These are phyloP conservation scores for Pseudocercospora eumusae DNA, from an alignment of 2,329 filamentous ascomycete genomes.

Conservation along the genomic window DNA sequence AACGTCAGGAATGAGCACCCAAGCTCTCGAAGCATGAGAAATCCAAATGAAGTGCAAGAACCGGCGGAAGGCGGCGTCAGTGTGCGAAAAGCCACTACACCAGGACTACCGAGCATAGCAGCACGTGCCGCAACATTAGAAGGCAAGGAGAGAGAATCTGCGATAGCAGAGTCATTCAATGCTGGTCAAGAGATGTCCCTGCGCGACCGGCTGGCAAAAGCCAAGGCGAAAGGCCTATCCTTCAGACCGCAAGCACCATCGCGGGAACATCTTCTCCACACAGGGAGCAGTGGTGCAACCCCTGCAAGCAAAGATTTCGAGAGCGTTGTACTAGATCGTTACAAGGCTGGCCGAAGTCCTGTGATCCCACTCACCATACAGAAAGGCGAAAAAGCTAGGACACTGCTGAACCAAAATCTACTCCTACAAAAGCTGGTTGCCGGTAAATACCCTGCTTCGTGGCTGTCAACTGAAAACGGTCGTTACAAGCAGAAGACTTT, in stretches of 20 bases:
- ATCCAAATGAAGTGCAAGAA: background rate
- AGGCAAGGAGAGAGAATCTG: background rate
- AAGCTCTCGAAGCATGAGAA: background rate
- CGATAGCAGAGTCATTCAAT: background rate
- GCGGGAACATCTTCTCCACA: slow-evolving; percentile 23
- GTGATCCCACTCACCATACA: slow-evolving; percentile 12
- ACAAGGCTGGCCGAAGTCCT: slow-evolving; percentile 27
- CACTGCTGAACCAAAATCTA: background rate
- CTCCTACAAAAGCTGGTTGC: slow-evolving; percentile 28
- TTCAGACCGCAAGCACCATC: slow-evolving; percentile 11
- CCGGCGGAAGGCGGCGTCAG: background rate
- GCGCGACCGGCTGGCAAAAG: slow-evolving; percentile 9
- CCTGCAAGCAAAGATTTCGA: slow-evolving; percentile 29
- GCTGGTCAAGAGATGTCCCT: slow-evolving; percentile 4
- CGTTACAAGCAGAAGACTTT: slow-evolving; percentile 23
- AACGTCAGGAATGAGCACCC: slow-evolving; percentile 20
- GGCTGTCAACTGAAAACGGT: background rate
- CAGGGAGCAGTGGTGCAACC: slow-evolving; percentile 28
- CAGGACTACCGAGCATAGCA: background rate
- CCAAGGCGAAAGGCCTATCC: slow-evolving; percentile 12
- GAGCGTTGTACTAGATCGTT: slow-evolving; percentile 32
- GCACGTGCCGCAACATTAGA: background rate
- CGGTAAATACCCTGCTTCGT: slow-evolving; percentile 22
- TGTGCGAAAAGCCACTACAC: background rate
- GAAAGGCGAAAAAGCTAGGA: background rate